A percentile compares a stretch with the other conserved stretches of the same genome.
phyloP scores from a whole-genome alignment of 2,329 filamentous ascomycete species.

The Penicillium sp. region DNA sequence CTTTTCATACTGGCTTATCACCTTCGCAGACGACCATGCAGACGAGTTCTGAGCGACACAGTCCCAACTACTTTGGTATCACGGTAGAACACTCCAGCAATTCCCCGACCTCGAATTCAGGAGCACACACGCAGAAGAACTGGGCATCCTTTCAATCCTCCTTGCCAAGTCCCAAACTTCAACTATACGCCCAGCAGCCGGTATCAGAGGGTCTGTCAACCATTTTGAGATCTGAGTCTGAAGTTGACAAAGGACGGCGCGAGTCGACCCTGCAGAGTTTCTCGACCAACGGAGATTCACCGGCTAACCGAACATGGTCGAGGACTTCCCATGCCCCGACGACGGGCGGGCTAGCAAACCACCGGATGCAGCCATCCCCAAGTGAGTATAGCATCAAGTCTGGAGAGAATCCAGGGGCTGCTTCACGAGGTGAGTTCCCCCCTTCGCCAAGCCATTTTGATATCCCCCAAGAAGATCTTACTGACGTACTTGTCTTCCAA shows the following conservation, averaged over 20 bases:
- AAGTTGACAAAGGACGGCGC: slow-evolving; percentile 24
- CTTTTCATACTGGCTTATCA: slow-evolving; percentile 27
- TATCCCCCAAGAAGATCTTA: not conserved
- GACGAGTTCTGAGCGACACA: slow-evolving; percentile 47
- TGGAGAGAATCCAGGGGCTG: slow-evolving; percentile 4
- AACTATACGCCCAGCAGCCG: slow-evolving; percentile 60
- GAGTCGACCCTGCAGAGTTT: slow-evolving; percentile 26
- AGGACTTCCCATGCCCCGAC: slow-evolving; percentile 1
- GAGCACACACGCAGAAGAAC: slow-evolving; percentile 66
- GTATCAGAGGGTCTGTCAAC: slow-evolving; percentile 80
- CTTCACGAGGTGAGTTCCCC: slow-evolving; percentile 19
- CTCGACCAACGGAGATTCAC: slow-evolving; percentile 22
- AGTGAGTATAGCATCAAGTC: slow-evolving; percentile 3
- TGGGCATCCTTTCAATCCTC: slow-evolving; percentile 77
- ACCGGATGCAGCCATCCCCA: slow-evolving; percentile 1
- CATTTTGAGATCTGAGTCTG: slow-evolving; percentile 58
- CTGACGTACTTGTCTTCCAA: slow-evolving; percentile 8
- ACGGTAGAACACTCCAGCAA: slow-evolving; percentile 64
- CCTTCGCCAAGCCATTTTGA: not conserved
- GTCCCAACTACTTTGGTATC: slow-evolving; percentile 87
- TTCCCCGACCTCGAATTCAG: slow-evolving; percentile 63
- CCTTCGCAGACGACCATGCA: slow-evolving; percentile 28
- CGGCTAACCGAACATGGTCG: slow-evolving; percentile 10
- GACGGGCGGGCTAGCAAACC: not conserved
- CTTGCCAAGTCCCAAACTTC: slow-evolving; percentile 53